These are phyloP conservation scores for Cenchrus fungigraminus DNA, from an alignment of 176 grass and related monocot species.

Conservation along the genomic window DNA sequence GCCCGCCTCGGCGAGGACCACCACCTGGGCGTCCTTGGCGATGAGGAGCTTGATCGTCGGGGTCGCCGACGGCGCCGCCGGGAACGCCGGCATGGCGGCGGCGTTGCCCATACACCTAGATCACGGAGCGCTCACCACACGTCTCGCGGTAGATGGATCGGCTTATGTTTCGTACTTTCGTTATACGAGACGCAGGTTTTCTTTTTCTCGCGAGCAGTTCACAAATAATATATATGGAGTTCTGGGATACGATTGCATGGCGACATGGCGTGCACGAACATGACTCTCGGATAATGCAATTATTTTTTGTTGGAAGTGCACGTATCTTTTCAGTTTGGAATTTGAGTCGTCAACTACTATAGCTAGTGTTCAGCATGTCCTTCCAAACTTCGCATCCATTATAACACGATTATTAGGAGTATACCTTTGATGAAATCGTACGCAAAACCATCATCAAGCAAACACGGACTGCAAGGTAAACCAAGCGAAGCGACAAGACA, in stretches of 20 bases:
- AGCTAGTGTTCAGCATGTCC: not conserved
- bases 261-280: not conserved
- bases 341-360: not conserved
- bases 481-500: no score
- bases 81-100: not conserved
- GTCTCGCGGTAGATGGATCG: not conserved
- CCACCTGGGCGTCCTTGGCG: slow-evolving; percentile 29
- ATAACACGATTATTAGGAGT: no score
- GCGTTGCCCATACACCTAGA: not conserved
- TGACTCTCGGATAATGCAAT: not conserved
- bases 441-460: no score
- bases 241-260: not conserved
- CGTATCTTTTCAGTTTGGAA: not conserved
- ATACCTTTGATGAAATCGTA: no score
- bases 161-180: not conserved
- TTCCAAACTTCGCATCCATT: not conserved
- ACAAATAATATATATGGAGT: not conserved
- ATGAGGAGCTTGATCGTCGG: slow-evolving; percentile 48
- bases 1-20: slow-evolving; percentile 29
- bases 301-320: not conserved
- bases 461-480: no score
- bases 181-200: not conserved
- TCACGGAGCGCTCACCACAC: not conserved
- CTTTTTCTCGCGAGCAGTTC: not conserved
- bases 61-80: not conserved